Percentiles rank a stretch among this genome's conserved stretches.
Conservation (phyloP, 2,329 filamentous ascomycete species). For the Diplocarpon rosae region DNA sequence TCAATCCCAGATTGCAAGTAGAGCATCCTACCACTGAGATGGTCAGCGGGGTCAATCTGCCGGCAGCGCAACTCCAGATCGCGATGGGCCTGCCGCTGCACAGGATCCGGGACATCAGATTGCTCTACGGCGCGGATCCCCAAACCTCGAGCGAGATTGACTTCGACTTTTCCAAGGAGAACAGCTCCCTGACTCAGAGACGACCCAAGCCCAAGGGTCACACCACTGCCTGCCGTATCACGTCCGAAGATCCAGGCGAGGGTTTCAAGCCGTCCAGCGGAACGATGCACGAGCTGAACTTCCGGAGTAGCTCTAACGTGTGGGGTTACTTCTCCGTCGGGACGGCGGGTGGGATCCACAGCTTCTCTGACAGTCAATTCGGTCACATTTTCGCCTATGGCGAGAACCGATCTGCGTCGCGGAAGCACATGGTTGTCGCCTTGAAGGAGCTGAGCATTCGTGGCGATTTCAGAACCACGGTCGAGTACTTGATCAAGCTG, state of each 20-base stretch:
- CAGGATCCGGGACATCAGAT: constrained; percentile 88
- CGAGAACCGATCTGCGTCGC: constrained; percentile 88
- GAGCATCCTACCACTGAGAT: constrained; percentile 99
- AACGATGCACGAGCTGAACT: constrained; percentile 98
- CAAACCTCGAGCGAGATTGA: constrained; percentile 81
- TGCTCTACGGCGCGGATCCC: constrained; percentile 92
- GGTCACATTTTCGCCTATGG: constrained; percentile 99
- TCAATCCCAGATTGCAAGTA: constrained; percentile 98
- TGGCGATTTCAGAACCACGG: constrained; percentile 96
- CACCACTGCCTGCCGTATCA: constrained; percentile 97
- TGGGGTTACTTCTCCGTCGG: constrained; percentile 99
- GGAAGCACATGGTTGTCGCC: constrained; percentile 98
- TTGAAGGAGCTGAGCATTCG: constrained; percentile 98
- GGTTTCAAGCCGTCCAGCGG: constrained; percentile 99
- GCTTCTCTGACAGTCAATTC: constrained; percentile 97
- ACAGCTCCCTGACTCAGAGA: constrained; percentile 74
- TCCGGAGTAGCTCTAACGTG: constrained; percentile 95
- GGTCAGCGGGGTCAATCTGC: constrained; percentile 95
- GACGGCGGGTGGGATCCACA: constrained; percentile 94
- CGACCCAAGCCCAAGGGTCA: constrained; percentile 90
- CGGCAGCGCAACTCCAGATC: constrained; percentile 94
- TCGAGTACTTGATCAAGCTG: constrained; percentile 98
- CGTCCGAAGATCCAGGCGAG: constrained; percentile 95
- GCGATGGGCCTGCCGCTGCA: constrained; percentile 97
- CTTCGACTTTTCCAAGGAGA: constrained; percentile 86